Evolutionary conservation across 2,329 filamentous ascomycete species (phyloP), one percentile per base, ranked within the genome.

Genomic region (Scleromitrula shiraiana): DNA sequence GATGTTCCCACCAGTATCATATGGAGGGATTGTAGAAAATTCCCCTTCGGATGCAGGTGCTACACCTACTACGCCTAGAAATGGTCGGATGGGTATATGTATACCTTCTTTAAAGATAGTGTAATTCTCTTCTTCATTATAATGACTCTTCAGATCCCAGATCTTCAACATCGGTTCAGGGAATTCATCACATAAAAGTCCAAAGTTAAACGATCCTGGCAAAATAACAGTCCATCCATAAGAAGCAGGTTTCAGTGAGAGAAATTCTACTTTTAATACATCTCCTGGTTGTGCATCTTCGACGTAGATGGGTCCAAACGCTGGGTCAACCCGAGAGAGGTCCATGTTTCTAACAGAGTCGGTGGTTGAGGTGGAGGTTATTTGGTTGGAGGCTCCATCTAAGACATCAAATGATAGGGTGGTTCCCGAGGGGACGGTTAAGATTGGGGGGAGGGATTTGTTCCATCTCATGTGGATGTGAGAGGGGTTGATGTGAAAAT

Each of bases 201-300:
- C 74, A 53, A 76, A 76, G 15, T 65, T 49, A 0, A 70, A 69
- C 47, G 73, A 73, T 23, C 66, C 29, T 1, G 70, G 70, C 41
- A 77, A 65, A 24, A 76, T 67, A n/a, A 68, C 70, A 0, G 73
- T 75, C 73, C 73, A 77, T 24, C 74, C 75, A 65, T 70, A 76
- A 46, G 66, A 62, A 2, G 66, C 68, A 5, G 70, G 65, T 47
- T 66, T 53, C 4, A 77, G 63, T 20, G 67, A 64, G 14, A 76
- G 65, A 42, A 77, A 64, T 35, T 77, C 73, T 35, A 77, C 64
- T 51, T 72, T 70, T 23, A 77, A 64, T 2, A 75, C 69, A 56
- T 77, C 74, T 32, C 74, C 74, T 0, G 74, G 72, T 46, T 70
- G 63, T 10, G 74, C 73, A 42, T 65, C 70, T 40, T 71, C 66